phyloP scores from a whole-genome alignment of 371 early-diverging fungal species.

The Mortierella sp. region DNA sequence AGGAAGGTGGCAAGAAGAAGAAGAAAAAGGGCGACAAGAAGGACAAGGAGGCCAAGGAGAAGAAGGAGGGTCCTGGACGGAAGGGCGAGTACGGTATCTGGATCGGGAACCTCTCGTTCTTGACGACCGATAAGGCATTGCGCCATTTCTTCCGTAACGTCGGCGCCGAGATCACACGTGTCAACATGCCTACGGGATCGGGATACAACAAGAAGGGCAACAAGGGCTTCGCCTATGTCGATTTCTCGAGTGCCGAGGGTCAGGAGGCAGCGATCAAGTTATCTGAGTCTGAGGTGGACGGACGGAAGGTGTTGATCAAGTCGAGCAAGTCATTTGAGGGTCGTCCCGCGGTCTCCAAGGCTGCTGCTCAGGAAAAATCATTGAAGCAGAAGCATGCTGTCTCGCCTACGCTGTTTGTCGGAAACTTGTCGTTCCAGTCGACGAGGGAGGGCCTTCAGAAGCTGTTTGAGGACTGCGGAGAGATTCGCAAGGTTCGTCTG shows the following conservation, averaged over 20 bases:
- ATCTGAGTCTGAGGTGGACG: conserved; percentile 72
- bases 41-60: conserved; percentile 54
- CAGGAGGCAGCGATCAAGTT: conserved; percentile 69
- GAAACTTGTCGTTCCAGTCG: conserved; percentile 82
- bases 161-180: conserved; percentile 72
- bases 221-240: conserved; percentile 79
- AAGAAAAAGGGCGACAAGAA: conserved; percentile 44
- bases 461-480: conserved; percentile 73
- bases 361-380: conserved; percentile 38
- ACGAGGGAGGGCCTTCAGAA: conserved; percentile 73
- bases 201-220: conserved; percentile 67
- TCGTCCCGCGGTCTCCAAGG: conserved; percentile 53
- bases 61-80: conserved; percentile 59
- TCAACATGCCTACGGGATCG: conserved; percentile 72
- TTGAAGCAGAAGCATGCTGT: conserved; percentile 70
- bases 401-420: conserved; percentile 84
- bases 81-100: conserved; percentile 72
- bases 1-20: conserved; percentile 28
- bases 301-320: conserved; percentile 79
- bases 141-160: conserved; percentile 70
- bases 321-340: conserved; percentile 72
- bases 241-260: conserved; percentile 71
- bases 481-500: conserved; percentile 76
- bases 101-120: conserved; percentile 82
- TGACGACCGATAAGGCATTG: conserved; percentile 68